Evolutionary conservation across 768 basidiomycete genomes (phyloP), one percentile per base, ranked within the genome.

Genomic region (Mycena floridula): DNA sequence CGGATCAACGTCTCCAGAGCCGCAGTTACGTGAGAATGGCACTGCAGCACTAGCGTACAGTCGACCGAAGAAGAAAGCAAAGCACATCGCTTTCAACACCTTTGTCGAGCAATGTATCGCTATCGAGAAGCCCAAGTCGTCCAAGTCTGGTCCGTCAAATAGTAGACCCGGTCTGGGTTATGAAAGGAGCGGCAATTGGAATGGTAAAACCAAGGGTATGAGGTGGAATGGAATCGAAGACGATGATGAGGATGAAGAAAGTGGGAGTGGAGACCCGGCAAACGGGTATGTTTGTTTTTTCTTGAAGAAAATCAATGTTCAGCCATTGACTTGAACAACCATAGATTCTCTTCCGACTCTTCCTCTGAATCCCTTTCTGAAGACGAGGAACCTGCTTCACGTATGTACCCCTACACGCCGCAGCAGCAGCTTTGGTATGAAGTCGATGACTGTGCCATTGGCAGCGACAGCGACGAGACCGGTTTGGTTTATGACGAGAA

Each of bases 71-170:
- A 49, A 58, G 36, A 83, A 82, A 71, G 89, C 84, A 69, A 84
- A 84, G 51, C 95, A 96, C 61, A 97, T 98, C 68, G 85, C 77
- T 54, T 98, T 98, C 76, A 98, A 97, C 63, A 95, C 94, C 1
- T 96, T 94, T 59, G 95, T 99, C 28, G 89, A 96, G 61, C 95
- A 97, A 61, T 92, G 81, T 58, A 95, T 99, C 47, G 84, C 89
- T 35, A 88, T 91, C 58, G 89, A 90, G 58, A 83, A 83, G 54
- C 88, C 87, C 0, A 67, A 70, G 45, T 59, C 49, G 3, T 24
- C 38, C n/a, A 16, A 15, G 15, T 13, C 15, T 13, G 22, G 22
- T 15, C n/a, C 38, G n/a, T 16, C 15, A 39, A 39, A 11, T 15
- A 13, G n/a, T 13, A 15, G 23, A 39, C 18, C 38, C 9, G 32